Evolutionary conservation across 2,329 filamentous ascomycete genomes (phyloP).

Genomic region (Knufia petricola): DNA sequence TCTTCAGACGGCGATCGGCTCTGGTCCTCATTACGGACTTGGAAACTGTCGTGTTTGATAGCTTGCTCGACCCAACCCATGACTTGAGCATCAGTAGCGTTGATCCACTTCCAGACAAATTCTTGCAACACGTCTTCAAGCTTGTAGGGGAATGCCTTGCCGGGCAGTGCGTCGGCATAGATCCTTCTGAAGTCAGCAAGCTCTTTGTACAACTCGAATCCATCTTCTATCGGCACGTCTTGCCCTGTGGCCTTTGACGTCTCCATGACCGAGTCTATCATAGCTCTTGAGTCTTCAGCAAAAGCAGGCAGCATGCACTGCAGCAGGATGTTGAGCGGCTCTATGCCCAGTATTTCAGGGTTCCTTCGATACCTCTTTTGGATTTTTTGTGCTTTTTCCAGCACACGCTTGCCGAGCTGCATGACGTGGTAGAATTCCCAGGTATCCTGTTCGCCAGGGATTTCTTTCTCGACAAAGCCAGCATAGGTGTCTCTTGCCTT

Average conservation of each 20-base stretch:
- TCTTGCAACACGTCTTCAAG: constrained; percentile 77
- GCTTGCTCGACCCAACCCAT: constrained; percentile 79
- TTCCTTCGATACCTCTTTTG: constrained; percentile 86
- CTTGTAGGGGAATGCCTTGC: constrained; percentile 70
- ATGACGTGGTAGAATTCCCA: constrained; percentile 92
- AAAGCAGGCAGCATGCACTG: constrained; percentile 81
- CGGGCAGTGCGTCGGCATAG: constrained; percentile 64
- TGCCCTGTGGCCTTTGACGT: constrained; percentile 58
- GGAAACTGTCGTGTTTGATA: constrained; percentile 81
- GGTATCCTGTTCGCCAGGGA: constrained; percentile 67
- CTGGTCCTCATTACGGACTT: constrained; percentile 57
- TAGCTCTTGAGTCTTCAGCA: constrained; percentile 76
- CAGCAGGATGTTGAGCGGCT: constrained; percentile 61
- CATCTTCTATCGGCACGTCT: constrained; percentile 80
- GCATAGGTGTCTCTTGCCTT: constrained; percentile 74
- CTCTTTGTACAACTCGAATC: constrained; percentile 86
- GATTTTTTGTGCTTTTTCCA: constrained; percentile 76
- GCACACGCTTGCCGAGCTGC: constrained; percentile 74
- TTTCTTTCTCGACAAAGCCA: constrained; percentile 64
- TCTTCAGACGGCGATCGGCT: constrained; percentile 61
- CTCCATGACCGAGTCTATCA: constrained; percentile 71
- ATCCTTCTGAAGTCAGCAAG: constrained; percentile 75
- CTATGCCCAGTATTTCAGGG: constrained; percentile 73
- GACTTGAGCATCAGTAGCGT: constrained; percentile 67
- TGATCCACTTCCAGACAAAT: constrained; percentile 95